Evolutionary conservation across 1,139 yeast genomes (phyloP).

Genomic region (Wickerhamiella pararugosa): DNA sequence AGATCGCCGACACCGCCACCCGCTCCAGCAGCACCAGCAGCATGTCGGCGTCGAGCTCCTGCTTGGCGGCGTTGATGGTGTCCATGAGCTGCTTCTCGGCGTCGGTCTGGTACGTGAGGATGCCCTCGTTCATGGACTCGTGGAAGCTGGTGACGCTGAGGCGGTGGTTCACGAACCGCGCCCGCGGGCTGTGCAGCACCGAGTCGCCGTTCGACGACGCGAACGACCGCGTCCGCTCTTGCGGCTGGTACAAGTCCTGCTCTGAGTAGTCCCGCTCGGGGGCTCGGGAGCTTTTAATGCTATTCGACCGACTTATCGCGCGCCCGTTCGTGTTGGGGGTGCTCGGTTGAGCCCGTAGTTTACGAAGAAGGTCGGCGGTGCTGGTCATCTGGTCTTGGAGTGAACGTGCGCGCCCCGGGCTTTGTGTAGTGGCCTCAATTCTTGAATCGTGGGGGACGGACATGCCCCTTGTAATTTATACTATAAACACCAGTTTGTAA

Average conservation of each 20-base stretch:
- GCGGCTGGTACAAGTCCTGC: background rate
- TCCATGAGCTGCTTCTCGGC: slow-evolving; percentile 6
- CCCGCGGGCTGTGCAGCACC: background rate
- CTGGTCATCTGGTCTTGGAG: slow-evolving; percentile 3
- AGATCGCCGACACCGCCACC: slow-evolving; percentile 17
- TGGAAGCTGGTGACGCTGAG: background rate
- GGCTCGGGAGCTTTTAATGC: no score
- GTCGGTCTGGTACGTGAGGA: slow-evolving; percentile 5
- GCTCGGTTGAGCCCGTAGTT: background rate
- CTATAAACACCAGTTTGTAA: no score
- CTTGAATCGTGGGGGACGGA: no score
- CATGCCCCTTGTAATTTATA: no score
- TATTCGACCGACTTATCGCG: background rate
- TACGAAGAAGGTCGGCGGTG: slow-evolving; percentile 1
- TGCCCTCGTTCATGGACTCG: background rate
- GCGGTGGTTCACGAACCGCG: slow-evolving; percentile 1
- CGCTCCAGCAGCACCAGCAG: slow-evolving; percentile 18
- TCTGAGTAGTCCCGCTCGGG: no score
- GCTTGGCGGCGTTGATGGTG: slow-evolving; percentile 6
- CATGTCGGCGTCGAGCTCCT: slow-evolving; percentile 8
- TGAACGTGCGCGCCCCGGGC: slow-evolving; percentile 1
- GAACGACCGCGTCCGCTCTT: background rate
- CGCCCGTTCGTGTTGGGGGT: background rate
- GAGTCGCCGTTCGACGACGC: no score
- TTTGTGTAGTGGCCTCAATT: background rate